Base-by-base conservation (phyloP, 2,329 filamentous ascomycete genomes). In the Capronia coronata region DNA sequence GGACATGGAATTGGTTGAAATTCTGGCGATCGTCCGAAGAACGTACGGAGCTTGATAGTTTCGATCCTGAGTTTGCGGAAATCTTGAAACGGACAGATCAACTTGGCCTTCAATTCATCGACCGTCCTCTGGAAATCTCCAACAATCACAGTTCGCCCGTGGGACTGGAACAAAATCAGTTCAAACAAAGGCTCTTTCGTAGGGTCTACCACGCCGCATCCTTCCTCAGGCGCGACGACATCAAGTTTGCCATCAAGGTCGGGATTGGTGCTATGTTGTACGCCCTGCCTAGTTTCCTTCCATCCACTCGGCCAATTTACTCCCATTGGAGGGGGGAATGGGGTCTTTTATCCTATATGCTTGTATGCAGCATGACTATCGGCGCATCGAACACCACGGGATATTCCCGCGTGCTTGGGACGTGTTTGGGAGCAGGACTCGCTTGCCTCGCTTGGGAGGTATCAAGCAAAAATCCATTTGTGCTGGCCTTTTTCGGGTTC, bases 301-400 rank as follows among this genome's bases (percentile, higher is more conserved):
- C 82, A 1, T 71, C 77, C 7, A 94, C 89, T 2, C 76, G 89
- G 45, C 86, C 86, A 0, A 76, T 85, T 16, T 98, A 96, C 65
- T 77, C 82, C 45, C 84, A 84, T 61, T 97, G 90, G 88, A 78
- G 91, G 65, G 91, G 91, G 23, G 93, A 98, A 74, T 98, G 93
- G 93, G 93, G 93, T 18, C 75, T 98, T 1, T 68, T 98, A 48
- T 95, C 89, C 0, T 97, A 95, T 72, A 97, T 97, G 91, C 82
- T 97, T 63, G 93, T 98, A 19, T 94, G 90, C 64, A 89, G 87
- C 30, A 97, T 96, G 89, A 98, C 91, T 0, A 91, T 96, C 18
- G 93, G 93, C 22, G 89, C 93, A 6, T 87, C 89, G 19, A 98
- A 97, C 66, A 95, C 91, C 1, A 96, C 91, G 0, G 90, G 89